These are phyloP conservation scores for Aspergillus udagawae DNA, from an alignment of 2,329 filamentous ascomycete species.

Conservation along the genomic window DNA sequence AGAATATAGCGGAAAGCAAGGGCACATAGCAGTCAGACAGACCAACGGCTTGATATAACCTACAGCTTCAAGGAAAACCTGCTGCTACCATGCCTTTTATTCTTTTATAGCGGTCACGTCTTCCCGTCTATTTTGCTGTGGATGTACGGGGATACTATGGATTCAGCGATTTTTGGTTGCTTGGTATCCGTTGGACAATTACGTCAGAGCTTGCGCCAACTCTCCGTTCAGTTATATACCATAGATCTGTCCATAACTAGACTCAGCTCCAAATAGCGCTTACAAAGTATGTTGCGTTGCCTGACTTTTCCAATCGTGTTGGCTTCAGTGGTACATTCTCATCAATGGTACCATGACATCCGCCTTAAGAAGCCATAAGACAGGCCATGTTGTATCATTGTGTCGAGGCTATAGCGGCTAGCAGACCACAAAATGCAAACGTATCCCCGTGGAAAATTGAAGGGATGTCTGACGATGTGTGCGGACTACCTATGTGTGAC, in stretches of 20 bases:
- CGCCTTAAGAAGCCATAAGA: not conserved
- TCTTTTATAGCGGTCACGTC: not conserved
- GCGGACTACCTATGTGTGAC: not conserved
- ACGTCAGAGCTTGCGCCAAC: not conserved
- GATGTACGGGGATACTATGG: not conserved
- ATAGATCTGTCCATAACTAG: too few relatives aligned
- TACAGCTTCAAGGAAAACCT: not conserved
- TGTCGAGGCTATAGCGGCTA: not conserved
- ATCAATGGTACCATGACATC: too few relatives aligned
- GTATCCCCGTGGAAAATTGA: not conserved
- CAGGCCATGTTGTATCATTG: not conserved
- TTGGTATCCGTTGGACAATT: not conserved
- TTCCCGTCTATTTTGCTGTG: not conserved
- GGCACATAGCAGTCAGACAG: not conserved
- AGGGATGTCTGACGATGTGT: not conserved
- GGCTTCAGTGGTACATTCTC: too few relatives aligned
- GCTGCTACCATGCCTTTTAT: not conserved
- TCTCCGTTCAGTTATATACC: too few relatives aligned
- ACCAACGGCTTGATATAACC: conserved; percentile 9
- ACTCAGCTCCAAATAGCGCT: too few relatives aligned
- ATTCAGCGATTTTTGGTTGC: not conserved
- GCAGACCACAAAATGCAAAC: not conserved
- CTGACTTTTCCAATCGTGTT: not conserved
- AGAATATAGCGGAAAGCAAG: not conserved
- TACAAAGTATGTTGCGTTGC: too few relatives aligned